These are phyloP conservation scores for Scheffersomyces insectosa DNA, from an alignment of 1,139 yeast species.

Conservation along the genomic window DNA sequence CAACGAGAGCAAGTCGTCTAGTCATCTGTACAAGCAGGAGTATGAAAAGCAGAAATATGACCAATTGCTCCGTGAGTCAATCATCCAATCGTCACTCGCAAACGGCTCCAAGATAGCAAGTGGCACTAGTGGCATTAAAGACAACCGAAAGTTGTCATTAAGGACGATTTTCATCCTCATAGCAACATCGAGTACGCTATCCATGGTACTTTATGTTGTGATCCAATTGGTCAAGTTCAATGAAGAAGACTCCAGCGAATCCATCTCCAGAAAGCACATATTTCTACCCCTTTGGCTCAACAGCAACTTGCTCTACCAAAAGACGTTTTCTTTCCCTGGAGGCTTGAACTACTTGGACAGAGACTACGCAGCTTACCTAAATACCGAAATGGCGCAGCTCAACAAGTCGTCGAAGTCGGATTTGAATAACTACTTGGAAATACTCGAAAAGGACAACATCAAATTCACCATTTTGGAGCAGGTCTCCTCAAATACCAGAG, in stretches of 20 bases:
- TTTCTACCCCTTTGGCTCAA: constrained; percentile 38
- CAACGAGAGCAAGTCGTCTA: not conserved
- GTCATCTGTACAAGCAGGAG: constrained; percentile 3
- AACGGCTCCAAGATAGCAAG: constrained; percentile 9
- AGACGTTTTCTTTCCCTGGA: constrained; percentile 23
- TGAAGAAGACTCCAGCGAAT: constrained; percentile 8
- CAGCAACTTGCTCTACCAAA: constrained; percentile 22
- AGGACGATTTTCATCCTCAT: constrained; percentile 24
- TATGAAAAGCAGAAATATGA: constrained; percentile 14
- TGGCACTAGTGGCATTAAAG: constrained; percentile 3
- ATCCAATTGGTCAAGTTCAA: constrained; percentile 20
- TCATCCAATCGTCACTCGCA: constrained; percentile 10
- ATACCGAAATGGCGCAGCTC: constrained; percentile 15
- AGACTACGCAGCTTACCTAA: constrained; percentile 17
- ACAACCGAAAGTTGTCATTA: constrained; percentile 16
- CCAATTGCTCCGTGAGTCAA: constrained; percentile 11
- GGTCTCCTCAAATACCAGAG: constrained; percentile 21
- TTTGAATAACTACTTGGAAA: constrained; percentile 12
- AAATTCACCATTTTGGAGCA: constrained; percentile 31
- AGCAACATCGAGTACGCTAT: constrained; percentile 23
- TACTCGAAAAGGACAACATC: constrained; percentile 23
- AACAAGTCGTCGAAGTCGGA: constrained; percentile 6
- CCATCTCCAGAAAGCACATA: constrained; percentile 12
- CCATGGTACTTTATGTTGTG: constrained; percentile 26
- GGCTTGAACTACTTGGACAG: constrained; percentile 29